These are phyloP conservation scores for Microcos paniculata DNA, from an alignment of 345 rosid species.

Conservation along the genomic window DNA sequence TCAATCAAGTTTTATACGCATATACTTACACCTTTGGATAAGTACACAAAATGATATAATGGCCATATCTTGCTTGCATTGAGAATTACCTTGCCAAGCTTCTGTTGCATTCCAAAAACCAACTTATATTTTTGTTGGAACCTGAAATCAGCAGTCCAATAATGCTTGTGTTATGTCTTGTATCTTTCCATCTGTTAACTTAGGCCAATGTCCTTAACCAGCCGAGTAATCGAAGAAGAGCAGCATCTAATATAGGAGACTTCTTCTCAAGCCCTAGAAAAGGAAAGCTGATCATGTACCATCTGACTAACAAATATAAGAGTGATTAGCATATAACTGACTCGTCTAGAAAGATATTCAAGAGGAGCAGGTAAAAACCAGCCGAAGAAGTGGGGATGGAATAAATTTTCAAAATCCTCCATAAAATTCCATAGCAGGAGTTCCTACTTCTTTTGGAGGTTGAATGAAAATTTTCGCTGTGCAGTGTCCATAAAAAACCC, in stretches of 20 bases:
- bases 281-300: background rate
- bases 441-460: too few relatives aligned
- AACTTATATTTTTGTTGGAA: background rate
- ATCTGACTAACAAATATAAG: background rate
- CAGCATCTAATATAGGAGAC: conserved; percentile 64
- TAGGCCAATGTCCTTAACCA: conserved; percentile 83
- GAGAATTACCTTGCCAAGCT: background rate
- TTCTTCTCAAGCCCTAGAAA: conserved; percentile 71
- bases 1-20: background rate
- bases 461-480: too few relatives aligned
- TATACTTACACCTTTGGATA: background rate
- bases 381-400: background rate
- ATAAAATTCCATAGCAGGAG: too few relatives aligned
- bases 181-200: conserved; percentile 15
- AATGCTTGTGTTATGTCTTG: background rate
- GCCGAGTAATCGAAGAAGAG: conserved; percentile 65
- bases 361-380: background rate
- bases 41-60: background rate
- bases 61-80: background rate
- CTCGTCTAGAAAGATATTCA: background rate
- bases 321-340: background rate
- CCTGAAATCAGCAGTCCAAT: background rate
- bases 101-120: background rate
- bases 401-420: background rate
- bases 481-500: too few relatives aligned